Percentiles rank a stretch among this genome's conserved stretches.
Conservation (phyloP, 2,329 filamentous ascomycete species). For the Diaporthe destruens region DNA sequence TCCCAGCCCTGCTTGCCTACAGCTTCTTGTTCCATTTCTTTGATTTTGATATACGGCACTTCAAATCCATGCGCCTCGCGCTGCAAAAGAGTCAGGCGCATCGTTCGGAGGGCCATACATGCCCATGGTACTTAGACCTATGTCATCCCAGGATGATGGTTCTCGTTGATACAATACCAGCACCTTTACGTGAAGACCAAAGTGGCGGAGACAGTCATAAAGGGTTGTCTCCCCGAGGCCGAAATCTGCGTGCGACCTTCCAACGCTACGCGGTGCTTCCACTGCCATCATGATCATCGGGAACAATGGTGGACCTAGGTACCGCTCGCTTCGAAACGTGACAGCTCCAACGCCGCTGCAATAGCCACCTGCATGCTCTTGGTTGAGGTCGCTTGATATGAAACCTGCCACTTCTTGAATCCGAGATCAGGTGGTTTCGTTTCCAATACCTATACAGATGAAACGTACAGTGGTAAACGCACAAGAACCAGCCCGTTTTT, state of each 20-base stretch:
- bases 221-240: too few relatives aligned
- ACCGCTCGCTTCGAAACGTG: too few relatives aligned
- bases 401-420: background rate
- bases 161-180: background rate
- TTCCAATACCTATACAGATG: too few relatives aligned
- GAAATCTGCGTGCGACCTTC: background rate
- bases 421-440: too few relatives aligned
- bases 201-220: background rate
- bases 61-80: background rate
- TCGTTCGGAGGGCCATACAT: too few relatives aligned
- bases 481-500: too few relatives aligned
- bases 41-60: background rate
- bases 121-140: background rate
- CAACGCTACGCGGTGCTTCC: background rate
- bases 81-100: background rate
- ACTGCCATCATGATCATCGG: too few relatives aligned
- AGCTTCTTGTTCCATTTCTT: too few relatives aligned
- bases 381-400: background rate
- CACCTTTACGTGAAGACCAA: background rate
- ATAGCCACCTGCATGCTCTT: background rate
- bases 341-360: background rate
- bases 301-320: too few relatives aligned
- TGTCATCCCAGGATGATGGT: background rate
- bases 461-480: too few relatives aligned
- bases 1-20: background rate